These are phyloP conservation scores for Tinospora cordifolia DNA, from an alignment of 164 flowering plant species.

Conservation along the genomic window DNA sequence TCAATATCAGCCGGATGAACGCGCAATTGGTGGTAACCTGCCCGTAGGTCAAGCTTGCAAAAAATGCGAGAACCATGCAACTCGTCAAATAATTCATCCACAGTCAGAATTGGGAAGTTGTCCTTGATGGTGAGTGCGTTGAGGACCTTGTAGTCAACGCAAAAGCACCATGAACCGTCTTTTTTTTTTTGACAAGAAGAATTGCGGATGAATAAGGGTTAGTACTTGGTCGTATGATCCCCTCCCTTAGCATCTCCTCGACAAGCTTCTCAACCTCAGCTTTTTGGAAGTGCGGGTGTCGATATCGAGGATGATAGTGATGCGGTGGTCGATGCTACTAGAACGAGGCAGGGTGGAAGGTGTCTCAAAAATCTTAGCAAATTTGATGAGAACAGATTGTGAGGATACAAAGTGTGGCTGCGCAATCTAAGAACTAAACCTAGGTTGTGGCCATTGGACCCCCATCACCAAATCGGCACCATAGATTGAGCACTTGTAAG, in stretches of 20 bases:
- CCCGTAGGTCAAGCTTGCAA: background rate
- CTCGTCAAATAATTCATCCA: background rate
- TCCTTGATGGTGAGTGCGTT: background rate
- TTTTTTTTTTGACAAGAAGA: background rate
- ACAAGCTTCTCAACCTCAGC: background rate
- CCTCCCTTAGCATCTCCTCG: background rate
- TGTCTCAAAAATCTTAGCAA: too few species aligned
- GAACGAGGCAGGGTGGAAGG: too few species aligned
- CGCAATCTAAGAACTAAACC: too few species aligned
- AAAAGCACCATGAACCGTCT: background rate
- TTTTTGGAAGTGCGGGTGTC: background rate
- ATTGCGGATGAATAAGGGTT: background rate
- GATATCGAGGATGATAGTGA: background rate
- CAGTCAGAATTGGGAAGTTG: background rate
- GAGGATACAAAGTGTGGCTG: too few species aligned
- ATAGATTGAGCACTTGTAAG: too few species aligned
- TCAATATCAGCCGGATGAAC: background rate
- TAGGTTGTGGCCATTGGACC: too few species aligned
- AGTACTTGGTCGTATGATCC: background rate
- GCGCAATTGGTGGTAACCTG: constrained; percentile 1
- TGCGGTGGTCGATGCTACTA: too few species aligned
- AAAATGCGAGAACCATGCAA: background rate
- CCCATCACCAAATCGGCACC: too few species aligned
- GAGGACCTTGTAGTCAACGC: background rate
- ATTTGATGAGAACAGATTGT: too few species aligned